Percentiles rank a stretch among this genome's conserved stretches.
phyloP scores from a whole-genome alignment of 2,329 filamentous ascomycete species.

The Aspergillus eucalypticola region DNA sequence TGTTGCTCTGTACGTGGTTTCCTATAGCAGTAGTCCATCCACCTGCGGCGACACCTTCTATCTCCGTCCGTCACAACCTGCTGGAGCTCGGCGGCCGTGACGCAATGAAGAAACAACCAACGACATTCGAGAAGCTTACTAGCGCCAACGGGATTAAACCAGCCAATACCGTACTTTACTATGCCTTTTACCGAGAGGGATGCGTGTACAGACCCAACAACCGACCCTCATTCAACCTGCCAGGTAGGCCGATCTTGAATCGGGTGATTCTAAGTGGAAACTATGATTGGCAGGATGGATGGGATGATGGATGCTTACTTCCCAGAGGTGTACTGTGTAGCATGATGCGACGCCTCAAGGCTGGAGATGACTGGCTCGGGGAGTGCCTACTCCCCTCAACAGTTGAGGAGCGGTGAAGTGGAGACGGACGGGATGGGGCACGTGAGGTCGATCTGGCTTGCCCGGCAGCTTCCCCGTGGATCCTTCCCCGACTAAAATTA shows the following conservation, averaged over 20 bases:
- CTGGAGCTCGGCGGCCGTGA: slow-evolving; percentile 1
- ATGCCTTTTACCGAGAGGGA: slow-evolving; percentile 1
- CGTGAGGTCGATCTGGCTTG: slow-evolving; percentile 21
- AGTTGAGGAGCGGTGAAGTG: slow-evolving; percentile 25
- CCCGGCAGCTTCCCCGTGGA: slow-evolving; percentile 7
- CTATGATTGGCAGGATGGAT: slow-evolving; percentile 3
- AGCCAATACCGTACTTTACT: slow-evolving; percentile 2
- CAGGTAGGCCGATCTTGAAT: background rate
- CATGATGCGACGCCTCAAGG: slow-evolving; percentile 1
- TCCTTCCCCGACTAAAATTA: slow-evolving; percentile 9
- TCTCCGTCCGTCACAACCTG: slow-evolving; percentile 1
- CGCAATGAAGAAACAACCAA: slow-evolving; percentile 6
- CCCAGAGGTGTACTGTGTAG: background rate
- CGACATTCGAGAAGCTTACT: slow-evolving; percentile 8
- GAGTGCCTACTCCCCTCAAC: slow-evolving; percentile 11
- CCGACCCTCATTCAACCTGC: background rate
- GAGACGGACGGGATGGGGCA: slow-evolving; percentile 9
- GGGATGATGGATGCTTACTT: background rate
- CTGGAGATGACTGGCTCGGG: background rate
- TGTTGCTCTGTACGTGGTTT: background rate
- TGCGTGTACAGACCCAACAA: slow-evolving; percentile 4
- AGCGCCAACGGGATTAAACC: slow-evolving; percentile 1
- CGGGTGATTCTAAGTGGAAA: background rate
- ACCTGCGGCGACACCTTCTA: background rate
- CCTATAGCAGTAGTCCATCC: background rate